Evolutionary conservation across 2,329 filamentous ascomycete genomes (phyloP).

Genomic region (Penicillium thymicola): DNA sequence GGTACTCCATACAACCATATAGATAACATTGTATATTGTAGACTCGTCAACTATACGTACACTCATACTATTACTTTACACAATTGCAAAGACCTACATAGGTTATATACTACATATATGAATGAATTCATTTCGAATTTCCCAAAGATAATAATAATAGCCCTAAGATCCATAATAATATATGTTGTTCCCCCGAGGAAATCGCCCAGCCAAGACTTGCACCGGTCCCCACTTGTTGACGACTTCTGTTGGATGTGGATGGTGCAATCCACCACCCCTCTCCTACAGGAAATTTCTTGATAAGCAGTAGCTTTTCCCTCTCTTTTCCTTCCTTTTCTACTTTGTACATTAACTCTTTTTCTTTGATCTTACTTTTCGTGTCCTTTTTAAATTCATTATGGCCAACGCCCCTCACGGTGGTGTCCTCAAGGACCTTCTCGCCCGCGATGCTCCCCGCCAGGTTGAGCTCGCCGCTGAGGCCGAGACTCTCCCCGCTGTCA

Average conservation of each 20-base stretch:
- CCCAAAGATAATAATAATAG: not conserved
- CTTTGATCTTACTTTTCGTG: not conserved
- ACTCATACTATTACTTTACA: no score
- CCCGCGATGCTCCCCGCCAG: slow-evolving; percentile 82
- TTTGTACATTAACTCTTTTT: not conserved
- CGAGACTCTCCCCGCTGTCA: slow-evolving; percentile 77
- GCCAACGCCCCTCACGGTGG: slow-evolving; percentile 73
- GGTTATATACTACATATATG: no score
- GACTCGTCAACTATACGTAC: no score
- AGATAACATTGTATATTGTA: no score
- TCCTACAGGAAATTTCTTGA: slow-evolving; percentile 10
- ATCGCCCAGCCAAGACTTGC: slow-evolving; percentile 13
- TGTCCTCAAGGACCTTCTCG: slow-evolving; percentile 95
- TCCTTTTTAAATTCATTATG: slow-evolving; percentile 33
- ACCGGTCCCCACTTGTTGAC: slow-evolving; percentile 20
- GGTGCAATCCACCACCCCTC: slow-evolving; percentile 4
- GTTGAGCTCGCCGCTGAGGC: slow-evolving; percentile 77
- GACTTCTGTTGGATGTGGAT: slow-evolving; percentile 12
- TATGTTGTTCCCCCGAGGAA: not conserved
- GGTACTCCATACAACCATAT: not conserved
- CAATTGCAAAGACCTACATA: not conserved
- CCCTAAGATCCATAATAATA: not conserved
- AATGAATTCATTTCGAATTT: not conserved
- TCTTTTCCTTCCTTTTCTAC: not conserved
- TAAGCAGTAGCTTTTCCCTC: slow-evolving; percentile 3